Base-by-base conservation (phyloP, 805 yeast species). In the Maudiozyma pseudohumilis region DNA sequence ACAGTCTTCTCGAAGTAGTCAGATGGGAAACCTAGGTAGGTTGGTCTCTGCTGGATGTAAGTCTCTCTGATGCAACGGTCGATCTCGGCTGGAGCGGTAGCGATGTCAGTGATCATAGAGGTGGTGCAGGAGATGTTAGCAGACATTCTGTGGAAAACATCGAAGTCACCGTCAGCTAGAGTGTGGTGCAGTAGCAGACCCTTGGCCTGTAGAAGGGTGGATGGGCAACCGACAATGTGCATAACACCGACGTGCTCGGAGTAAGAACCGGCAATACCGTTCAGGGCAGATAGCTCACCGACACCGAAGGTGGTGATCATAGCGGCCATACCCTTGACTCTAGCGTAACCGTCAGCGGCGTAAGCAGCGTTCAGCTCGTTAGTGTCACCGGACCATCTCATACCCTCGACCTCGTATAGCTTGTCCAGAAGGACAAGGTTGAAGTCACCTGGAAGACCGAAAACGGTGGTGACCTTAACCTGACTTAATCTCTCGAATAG, bases 291-390 rank as follows among this genome's bases (percentile, higher is more conserved):
- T 29, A 29, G n/a, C 20, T 29, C 32, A 29, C 32, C 32, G 32
- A 29, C 32, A 29, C 32, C 32, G 32, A 29, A 29, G n/a, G 32
- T 29, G 32, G 32, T 29, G 23, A 29, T 29, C 23, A 29, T 7
- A 29, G 23, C 22, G 15, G 32, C 32, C 32, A 29, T 29, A 29
- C 32, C 32, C 23, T 29, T 29, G n/a, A 29, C 23, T 29, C 32
- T 29, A n/a, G 32, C 32, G 32, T 29, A 29, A 29, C 32, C 32
- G n/a, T 29, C 32, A 29, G 32, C 32, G 20, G 32, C 32, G 32
- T 29, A 29, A 29, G 32, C 22, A 29, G 32, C 32, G 32, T 29
- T 29, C n/a, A 29, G 20, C 20, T 29, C 32, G 32, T 29, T 29
- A 29, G 32, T 18, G 32, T 29, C 23, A 29, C 32, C 32, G 23